Evolutionary conservation across 1,284 basidiomycete species (phyloP).

Genomic region (Naganishia liquefaciens): DNA sequence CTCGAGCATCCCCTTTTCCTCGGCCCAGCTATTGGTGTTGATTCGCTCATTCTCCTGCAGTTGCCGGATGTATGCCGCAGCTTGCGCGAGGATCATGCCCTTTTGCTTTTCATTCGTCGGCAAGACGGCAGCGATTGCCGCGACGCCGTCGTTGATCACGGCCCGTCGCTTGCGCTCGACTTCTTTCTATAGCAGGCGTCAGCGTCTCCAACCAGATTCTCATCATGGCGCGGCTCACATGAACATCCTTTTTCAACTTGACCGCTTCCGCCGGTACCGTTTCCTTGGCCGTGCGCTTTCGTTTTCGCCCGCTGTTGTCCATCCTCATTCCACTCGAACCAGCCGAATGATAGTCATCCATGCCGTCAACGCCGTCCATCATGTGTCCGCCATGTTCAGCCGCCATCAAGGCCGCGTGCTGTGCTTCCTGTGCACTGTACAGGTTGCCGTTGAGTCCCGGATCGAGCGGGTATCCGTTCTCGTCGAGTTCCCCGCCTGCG

Average conservation of each 20-base stretch:
- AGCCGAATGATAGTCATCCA: conserved; percentile 17
- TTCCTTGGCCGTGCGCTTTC: conserved; percentile 29
- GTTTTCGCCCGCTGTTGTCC: conserved; percentile 16
- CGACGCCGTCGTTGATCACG: conserved; percentile 54
- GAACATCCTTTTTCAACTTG: conserved; percentile 33
- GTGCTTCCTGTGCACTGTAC: conserved; percentile 27
- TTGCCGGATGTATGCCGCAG: conserved; percentile 32
- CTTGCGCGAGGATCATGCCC: conserved; percentile 32
- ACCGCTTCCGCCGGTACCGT: conserved; percentile 18
- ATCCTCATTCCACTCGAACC: conserved; percentile 12
- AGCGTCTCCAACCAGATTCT: background rate
- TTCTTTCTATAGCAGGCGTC: conserved; percentile 47
- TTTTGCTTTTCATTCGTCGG: conserved; percentile 41
- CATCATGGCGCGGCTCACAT: conserved; percentile 15
- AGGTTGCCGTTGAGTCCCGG: conserved; percentile 21
- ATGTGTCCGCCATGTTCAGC: conserved; percentile 22
- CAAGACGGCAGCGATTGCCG: conserved; percentile 50
- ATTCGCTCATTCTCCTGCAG: conserved; percentile 28
- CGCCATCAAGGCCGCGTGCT: conserved; percentile 23
- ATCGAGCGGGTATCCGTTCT: conserved; percentile 25
- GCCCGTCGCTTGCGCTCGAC: conserved; percentile 54
- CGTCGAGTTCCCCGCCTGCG: conserved; percentile 14
- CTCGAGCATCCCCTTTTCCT: conserved; percentile 28
- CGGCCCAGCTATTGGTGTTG: conserved; percentile 24
- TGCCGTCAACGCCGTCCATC: conserved; percentile 26